These are phyloP conservation scores for Solanum peruvianum DNA, from an alignment of 257 asterid genomes.

Conservation along the genomic window DNA sequence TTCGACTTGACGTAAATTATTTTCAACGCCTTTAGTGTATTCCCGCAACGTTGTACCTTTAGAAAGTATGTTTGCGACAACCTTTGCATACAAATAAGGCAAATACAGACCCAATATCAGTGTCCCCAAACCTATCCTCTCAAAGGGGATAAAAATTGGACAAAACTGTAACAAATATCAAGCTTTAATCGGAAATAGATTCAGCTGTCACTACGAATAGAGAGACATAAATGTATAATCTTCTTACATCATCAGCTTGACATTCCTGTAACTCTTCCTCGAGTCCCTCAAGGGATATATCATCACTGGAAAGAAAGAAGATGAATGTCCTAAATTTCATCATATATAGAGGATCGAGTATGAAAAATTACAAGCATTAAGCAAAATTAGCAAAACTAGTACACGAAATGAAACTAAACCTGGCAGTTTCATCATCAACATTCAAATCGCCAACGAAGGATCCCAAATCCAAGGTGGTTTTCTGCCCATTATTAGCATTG, in stretches of 20 bases:
- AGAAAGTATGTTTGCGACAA: conserved; percentile 80
- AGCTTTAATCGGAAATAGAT: neutral
- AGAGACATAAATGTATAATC: neutral
- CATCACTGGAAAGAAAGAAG: conserved; percentile 37
- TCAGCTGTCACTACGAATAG: neutral
- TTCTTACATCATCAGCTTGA: conserved; percentile 74
- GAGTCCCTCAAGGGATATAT: conserved; percentile 79
- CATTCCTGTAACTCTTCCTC: conserved; percentile 94
- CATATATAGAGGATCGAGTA: neutral
- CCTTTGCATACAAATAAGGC: conserved; percentile 27
- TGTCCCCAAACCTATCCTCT: neutral
- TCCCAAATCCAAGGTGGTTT: conserved; percentile 45
- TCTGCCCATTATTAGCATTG: conserved; percentile 20
- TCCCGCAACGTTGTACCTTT: conserved; percentile 82
- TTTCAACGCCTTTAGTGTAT: conserved; percentile 88
- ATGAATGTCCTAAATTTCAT: neutral
- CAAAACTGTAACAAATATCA: neutral
- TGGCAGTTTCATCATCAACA: conserved; percentile 60
- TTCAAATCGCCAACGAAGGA: conserved; percentile 70
- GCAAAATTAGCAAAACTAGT: neutral
- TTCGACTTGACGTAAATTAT: conserved; percentile 75
- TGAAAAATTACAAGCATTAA: neutral
- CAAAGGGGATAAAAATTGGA: neutral
- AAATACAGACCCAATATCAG: neutral
- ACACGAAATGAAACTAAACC: conserved; percentile 24